Conservation (phyloP, 2,329 filamentous ascomycete species). For the Cadophora malorum region DNA sequence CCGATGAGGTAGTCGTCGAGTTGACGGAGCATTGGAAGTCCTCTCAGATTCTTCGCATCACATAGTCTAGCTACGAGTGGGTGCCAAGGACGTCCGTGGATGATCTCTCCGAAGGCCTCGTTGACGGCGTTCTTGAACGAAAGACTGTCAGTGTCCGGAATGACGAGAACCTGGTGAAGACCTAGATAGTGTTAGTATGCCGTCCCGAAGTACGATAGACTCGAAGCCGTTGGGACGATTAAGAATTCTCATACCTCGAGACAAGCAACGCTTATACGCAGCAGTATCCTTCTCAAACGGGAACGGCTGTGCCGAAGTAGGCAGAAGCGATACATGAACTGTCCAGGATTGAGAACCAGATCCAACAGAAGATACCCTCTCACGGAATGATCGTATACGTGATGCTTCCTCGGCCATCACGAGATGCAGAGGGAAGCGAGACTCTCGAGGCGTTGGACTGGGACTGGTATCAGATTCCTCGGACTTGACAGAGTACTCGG, state of each 20-base stretch:
- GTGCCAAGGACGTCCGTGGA: constrained; percentile 60
- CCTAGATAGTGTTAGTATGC: constrained; percentile 37
- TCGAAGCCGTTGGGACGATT: background rate
- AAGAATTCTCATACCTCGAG: constrained; percentile 49
- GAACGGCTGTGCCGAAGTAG: constrained; percentile 59
- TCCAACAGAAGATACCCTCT: constrained; percentile 36
- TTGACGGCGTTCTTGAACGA: constrained; percentile 58
- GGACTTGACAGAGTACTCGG: constrained; percentile 22
- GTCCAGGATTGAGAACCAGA: constrained; percentile 57
- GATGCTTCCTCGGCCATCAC: constrained; percentile 30
- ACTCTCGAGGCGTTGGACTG: constrained; percentile 22
- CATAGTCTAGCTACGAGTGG: constrained; percentile 65
- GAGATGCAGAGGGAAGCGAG: constrained; percentile 26
- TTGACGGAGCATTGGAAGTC: constrained; percentile 64
- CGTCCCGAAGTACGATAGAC: background rate
- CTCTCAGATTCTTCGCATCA: constrained; percentile 59
- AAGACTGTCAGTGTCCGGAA: constrained; percentile 55
- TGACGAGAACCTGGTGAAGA: constrained; percentile 62
- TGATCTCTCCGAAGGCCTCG: constrained; percentile 56
- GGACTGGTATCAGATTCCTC: constrained; percentile 24
- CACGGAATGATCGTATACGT: constrained; percentile 36
- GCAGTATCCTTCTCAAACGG: constrained; percentile 67
- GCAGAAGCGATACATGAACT: constrained; percentile 64
- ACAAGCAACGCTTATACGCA: constrained; percentile 66
- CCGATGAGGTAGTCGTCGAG: constrained; percentile 54